Conservation (phyloP, 805 yeast species). For the Teunomyces stri region DNA sequence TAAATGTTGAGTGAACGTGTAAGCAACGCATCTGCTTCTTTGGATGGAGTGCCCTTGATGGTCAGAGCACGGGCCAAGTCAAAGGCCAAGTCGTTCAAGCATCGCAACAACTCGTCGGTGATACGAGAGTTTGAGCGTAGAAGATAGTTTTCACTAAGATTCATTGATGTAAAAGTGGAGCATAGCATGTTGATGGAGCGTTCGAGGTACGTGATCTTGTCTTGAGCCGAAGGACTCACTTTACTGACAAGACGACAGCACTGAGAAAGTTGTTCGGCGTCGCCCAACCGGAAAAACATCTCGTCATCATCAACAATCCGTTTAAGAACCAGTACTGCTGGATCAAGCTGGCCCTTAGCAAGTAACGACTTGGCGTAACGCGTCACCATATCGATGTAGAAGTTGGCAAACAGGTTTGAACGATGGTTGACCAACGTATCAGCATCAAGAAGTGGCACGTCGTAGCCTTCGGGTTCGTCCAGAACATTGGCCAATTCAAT, state of each 20-base stretch:
- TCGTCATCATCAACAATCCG: conserved; percentile 34
- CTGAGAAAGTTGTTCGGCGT: conserved; percentile 39
- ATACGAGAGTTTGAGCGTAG: conserved; percentile 25
- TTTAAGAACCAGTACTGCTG: conserved; percentile 25
- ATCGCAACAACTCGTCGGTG: conserved; percentile 36
- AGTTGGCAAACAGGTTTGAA: conserved; percentile 35
- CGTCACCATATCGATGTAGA: conserved; percentile 41
- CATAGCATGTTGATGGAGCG: conserved; percentile 33
- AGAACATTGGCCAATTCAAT: conserved; percentile 27
- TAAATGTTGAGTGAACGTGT: conserved; percentile 34
- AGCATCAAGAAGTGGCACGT: conserved; percentile 34
- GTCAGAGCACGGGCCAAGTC: conserved; percentile 17
- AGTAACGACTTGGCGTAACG: conserved; percentile 40
- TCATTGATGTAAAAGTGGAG: conserved; percentile 25
- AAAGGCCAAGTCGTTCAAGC: conserved; percentile 36
- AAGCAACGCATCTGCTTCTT: conserved; percentile 11
- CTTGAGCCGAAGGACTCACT: conserved; percentile 18
- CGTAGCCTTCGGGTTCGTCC: conserved; percentile 21
- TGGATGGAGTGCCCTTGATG: conserved; percentile 7
- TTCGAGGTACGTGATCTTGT: conserved; percentile 24
- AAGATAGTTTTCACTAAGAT: conserved; percentile 22
- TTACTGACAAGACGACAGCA: conserved; percentile 36
- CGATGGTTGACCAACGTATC: conserved; percentile 27
- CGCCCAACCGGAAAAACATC: conserved; percentile 37
- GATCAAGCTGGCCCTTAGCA: conserved; percentile 38